Base-by-base conservation (phyloP, 805 yeast genomes). In the Ogataea saltuana region DNA sequence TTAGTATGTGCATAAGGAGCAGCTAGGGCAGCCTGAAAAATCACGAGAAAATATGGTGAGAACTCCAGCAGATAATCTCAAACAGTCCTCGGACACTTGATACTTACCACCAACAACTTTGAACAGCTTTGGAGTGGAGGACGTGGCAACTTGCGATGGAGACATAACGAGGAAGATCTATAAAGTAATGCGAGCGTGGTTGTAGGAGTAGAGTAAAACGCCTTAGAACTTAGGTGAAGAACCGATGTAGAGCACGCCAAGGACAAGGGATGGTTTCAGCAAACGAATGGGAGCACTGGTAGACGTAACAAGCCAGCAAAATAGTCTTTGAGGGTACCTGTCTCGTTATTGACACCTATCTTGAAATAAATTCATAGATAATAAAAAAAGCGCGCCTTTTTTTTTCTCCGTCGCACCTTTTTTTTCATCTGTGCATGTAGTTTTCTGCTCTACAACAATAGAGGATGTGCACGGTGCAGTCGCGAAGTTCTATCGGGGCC, bases 101-200 rank as follows among this genome's bases (percentile, higher is more conserved):
- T 18, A 52, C 64, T 33, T 52, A 51, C 68, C 69, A 45, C 69
- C 67, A 39, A 60, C 52, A 43, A 63, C 62, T 53, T 56, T 64
- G 39, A 63, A 58, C 33, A 64, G 46, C 33, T 55, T 55, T 22
- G 51, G 45, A 23, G 21, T 25, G 17, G 38, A 30, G 5, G 33
- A 34, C 38, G 25, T 34, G 19, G 4, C 22, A 25, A 23, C 16
- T 9, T 31, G 34, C 16, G 32, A 35, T 13, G 40, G 45, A 13
- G 41, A 19, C 22, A 29, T 19, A 22, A 27, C 26, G 41, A n/a
- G 6, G 25, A n/a, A n/a, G 8, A n/a, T 28, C 32, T 28, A 28
- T 28, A 6, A 22, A 17, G 9, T 16, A 11, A 3, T 27, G 17
- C 15, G 17, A 35, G 6, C 29, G 30, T 7, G 18, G 18, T 22